phyloP scores from a whole-genome alignment of 2,329 filamentous ascomycete species.

The Penicillium brevicompactum region DNA sequence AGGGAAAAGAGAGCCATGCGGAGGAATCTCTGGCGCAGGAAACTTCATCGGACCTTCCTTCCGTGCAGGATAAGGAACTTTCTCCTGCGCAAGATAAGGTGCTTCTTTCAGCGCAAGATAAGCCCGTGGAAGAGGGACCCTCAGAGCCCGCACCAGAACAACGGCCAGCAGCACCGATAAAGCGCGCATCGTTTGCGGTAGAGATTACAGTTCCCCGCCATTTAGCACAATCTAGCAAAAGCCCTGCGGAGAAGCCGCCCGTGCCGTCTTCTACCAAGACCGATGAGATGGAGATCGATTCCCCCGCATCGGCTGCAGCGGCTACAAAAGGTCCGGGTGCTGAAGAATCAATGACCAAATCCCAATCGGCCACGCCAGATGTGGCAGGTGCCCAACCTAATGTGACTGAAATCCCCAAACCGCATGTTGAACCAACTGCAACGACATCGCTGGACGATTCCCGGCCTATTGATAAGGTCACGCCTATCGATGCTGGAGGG shows the following conservation, averaged over 20 bases:
- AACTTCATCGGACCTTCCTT: background rate
- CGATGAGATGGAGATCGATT: constrained; percentile 23
- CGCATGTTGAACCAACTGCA: background rate
- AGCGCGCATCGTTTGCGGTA: background rate
- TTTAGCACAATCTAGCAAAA: background rate
- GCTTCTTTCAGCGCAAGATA: background rate
- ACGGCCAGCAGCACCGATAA: background rate
- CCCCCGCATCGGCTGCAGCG: constrained; percentile 3
- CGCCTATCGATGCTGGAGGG: background rate
- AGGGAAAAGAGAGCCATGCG: background rate
- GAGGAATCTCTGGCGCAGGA: background rate
- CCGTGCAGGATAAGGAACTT: no score
- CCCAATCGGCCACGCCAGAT: background rate
- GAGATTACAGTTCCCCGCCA: constrained; percentile 2
- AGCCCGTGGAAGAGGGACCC: background rate
- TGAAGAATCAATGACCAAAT: constrained; percentile 1
- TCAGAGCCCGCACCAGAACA: background rate
- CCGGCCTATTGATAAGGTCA: background rate
- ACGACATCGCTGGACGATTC: background rate
- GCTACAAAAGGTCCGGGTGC: background rate
- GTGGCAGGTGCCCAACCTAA: background rate
- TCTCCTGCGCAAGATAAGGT: no score
- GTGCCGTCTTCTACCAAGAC: background rate
- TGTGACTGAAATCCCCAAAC: background rate
- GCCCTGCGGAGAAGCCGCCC: background rate